Evolutionary conservation across 1,284 basidiomycete genomes (phyloP), one percentile per base, ranked within the genome.

Genomic region (Retiboletus flavoniger): DNA sequence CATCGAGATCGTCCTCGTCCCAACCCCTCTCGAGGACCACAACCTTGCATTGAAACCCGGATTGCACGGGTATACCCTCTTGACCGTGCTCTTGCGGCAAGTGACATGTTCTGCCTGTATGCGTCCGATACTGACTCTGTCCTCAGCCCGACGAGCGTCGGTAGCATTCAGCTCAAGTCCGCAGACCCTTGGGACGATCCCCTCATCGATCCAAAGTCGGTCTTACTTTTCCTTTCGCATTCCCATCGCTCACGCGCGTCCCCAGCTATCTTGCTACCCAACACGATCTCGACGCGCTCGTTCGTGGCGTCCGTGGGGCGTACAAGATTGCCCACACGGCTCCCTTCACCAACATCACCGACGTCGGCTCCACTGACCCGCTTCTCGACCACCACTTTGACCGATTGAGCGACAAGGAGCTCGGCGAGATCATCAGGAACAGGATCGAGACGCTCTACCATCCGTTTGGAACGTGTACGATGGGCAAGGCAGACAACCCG

Each of bases 381-480:
- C 63, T 71, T n/a, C 71, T 82, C 16, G 79, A 83, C 57, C 77
- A 80, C 56, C 64, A 68, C 17, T 57, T 75, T 43, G 64, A 74
- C 46, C 55, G 58, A 19, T 70, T 77, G 56, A 73, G 68, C 31
- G 76, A 83, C 55, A 62, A 68, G 21, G 77, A 79, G 47, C 64
- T 83, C 1, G 72, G 67, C 8, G 68, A 75, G 21, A 32, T 78
- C 19, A 68, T 87, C 11, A 68, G 74, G 49, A 67, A 75, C 31
- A 74, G 81, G 16, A 67, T 78, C 3, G 79, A 84, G 60, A 87
- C 84, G 7, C 64, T 89, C 35, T 84, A 79, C 60, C 82, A 84
- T 60, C 82, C 82, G 0, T 66, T 79, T 19, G 76, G 78, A 42
- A 83, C 80, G 1, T 84, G 83, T 60, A 74, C 80, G 34, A 87